phyloP scores from a whole-genome alignment of 176 grass and related monocot species.

The Carex parvula region DNA sequence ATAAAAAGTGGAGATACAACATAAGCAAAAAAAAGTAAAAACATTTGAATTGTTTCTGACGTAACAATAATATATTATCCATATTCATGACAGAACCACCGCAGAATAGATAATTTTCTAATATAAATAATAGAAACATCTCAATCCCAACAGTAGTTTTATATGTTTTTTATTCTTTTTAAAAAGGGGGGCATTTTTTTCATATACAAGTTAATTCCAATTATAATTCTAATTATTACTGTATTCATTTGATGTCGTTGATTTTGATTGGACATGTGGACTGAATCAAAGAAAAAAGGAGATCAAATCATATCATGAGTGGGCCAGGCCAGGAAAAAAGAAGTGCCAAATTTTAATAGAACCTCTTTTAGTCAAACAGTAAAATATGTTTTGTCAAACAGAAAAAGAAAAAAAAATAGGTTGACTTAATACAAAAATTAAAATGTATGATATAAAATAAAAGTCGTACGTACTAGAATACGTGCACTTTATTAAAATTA shows the following conservation, averaged over 20 bases:
- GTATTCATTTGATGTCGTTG: neutral
- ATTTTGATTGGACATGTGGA: neutral
- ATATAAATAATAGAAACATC: neutral
- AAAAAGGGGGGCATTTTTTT: neutral
- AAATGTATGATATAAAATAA: neutral
- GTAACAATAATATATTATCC: neutral
- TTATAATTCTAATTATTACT: neutral
- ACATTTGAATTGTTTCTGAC: neutral
- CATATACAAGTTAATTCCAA: neutral
- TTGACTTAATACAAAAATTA: neutral
- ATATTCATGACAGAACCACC: neutral
- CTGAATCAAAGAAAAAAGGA: neutral
- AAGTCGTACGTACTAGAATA: neutral
- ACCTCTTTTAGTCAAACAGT: slow-evolving; percentile 1
- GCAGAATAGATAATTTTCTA: neutral
- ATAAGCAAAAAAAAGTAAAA: too few relatives aligned
- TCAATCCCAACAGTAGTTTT: neutral
- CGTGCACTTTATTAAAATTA: neutral
- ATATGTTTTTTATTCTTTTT: neutral
- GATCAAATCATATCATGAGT: neutral
- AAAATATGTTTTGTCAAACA: slow-evolving; percentile 11
- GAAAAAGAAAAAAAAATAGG: slow-evolving; percentile 3
- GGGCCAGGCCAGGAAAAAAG: neutral
- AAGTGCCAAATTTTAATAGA: slow-evolving; percentile 8
- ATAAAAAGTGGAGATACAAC: too few relatives aligned